Evolutionary conservation across 768 basidiomycete genomes (phyloP), one percentile per base, ranked within the genome.

Genomic region (Suillus fuscotomentosus): DNA sequence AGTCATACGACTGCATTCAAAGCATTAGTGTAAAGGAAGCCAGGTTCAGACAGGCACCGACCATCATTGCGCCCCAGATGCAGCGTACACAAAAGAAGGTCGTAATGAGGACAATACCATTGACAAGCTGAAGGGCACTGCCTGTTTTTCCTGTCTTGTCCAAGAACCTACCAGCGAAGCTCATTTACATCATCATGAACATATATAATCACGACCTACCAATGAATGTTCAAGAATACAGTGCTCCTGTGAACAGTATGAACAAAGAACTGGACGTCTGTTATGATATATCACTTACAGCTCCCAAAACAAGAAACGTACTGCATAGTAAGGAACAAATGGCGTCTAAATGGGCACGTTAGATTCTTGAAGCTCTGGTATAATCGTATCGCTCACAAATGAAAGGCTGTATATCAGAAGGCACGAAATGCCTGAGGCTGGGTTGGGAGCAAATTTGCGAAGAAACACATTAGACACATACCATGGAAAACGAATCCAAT

Each of bases 141-240:
- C 92, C 92, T 0, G 90, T 92, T 60, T 81, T 86, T 54, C 86
- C 84, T 17, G 83, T 88, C 74, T 94, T 93, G 74, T 94, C 92
- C 66, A 94, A 72, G 75, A 88, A 89, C 87, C 89, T 91, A 60
- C 10, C 42, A 20, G 45, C 11, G 20, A 31, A 53, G 36, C 67
- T 65, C 24, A 15, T 65, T 3, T 31, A 24, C 27, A 42, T 42
- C 41, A 20, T 20, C 27, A 31, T 42, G 57, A 41, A 24, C 41
- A 20, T 42, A 59, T 24, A 24, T 17, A 17, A 42, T 59, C 5
- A 20, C 10, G 60, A 73, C 80, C 65, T 68, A 94, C 93, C 93
- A 95, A 67, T 95, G 92, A 62, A 92, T 86, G 70, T 97, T 91
- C 66, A 97, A 80, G 77, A 96, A 94, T 64, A 94, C 85, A 0